These are phyloP conservation scores for Penicillium polonicum DNA, from an alignment of 2,329 filamentous ascomycete species.

Conservation along the genomic window DNA sequence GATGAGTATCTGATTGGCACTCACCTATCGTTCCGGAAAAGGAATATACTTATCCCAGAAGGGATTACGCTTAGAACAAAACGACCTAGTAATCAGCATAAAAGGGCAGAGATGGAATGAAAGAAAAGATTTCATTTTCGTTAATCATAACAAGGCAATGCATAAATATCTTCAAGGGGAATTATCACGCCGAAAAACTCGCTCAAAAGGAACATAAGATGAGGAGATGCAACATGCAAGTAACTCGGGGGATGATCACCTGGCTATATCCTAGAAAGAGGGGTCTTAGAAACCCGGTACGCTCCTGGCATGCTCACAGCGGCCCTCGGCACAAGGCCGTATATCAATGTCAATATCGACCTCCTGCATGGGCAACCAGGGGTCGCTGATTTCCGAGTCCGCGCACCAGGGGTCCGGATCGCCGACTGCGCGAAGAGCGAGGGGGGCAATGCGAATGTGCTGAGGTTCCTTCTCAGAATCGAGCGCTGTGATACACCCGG, in stretches of 20 bases:
- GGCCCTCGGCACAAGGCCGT: slow-evolving; percentile 40
- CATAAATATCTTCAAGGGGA: neutral
- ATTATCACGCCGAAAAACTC: neutral
- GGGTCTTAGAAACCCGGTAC: neutral
- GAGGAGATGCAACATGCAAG: neutral
- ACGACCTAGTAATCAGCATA: neutral
- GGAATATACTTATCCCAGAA: neutral
- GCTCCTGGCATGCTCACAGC: slow-evolving; percentile 28
- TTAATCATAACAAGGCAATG: neutral
- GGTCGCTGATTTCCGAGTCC: slow-evolving; percentile 19
- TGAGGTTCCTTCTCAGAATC: neutral
- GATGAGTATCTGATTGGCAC: neutral
- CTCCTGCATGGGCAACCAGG: slow-evolving; percentile 43
- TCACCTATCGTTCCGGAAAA: neutral
- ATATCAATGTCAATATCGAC: slow-evolving; percentile 52
- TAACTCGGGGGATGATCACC: neutral
- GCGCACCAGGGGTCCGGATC: slow-evolving; percentile 22
- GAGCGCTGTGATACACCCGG: neutral
- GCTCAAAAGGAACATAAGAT: neutral
- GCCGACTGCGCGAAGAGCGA: slow-evolving; percentile 15
- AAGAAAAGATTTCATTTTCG: neutral
- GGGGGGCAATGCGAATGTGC: slow-evolving; percentile 13
- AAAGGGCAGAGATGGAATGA: neutral
- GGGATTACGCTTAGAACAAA: neutral
- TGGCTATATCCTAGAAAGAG: neutral